phyloP scores from a whole-genome alignment of 305 asterid species.

The Fraxinus floribunda region DNA sequence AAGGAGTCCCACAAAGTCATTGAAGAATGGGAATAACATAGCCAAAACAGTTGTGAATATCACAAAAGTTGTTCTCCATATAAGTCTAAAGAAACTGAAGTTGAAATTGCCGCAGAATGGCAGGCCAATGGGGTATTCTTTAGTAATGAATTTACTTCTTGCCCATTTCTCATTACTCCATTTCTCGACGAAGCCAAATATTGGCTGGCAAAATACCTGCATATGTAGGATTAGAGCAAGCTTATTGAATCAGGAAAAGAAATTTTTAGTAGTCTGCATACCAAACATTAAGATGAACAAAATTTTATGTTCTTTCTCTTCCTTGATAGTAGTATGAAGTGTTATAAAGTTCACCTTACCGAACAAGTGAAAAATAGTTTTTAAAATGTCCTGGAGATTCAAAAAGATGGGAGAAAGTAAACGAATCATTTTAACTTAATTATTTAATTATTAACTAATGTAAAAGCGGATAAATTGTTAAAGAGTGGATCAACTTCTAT shows the following conservation, averaged over 20 bases:
- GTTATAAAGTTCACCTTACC: background rate
- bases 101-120: conserved; percentile 20
- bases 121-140: conserved; percentile 21
- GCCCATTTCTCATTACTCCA: conserved; percentile 31
- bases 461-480: background rate
- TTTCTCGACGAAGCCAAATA: conserved; percentile 44
- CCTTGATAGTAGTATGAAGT: background rate
- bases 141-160: conserved; percentile 24
- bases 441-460: background rate
- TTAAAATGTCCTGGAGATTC: background rate
- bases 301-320: background rate
- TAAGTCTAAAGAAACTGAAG: conserved; percentile 37
- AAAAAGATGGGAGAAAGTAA: background rate
- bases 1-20: conserved; percentile 47
- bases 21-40: conserved; percentile 56
- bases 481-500: background rate
- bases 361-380: background rate
- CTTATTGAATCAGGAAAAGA: background rate
- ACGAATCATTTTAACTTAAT: background rate
- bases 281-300: background rate
- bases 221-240: background rate
- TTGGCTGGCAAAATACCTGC: conserved; percentile 52
- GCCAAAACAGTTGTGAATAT: conserved; percentile 36
- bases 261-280: background rate
- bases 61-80: conserved; percentile 48